Conservation (phyloP, 768 basidiomycete species). For the Lactarius pseudohatsudake region DNA sequence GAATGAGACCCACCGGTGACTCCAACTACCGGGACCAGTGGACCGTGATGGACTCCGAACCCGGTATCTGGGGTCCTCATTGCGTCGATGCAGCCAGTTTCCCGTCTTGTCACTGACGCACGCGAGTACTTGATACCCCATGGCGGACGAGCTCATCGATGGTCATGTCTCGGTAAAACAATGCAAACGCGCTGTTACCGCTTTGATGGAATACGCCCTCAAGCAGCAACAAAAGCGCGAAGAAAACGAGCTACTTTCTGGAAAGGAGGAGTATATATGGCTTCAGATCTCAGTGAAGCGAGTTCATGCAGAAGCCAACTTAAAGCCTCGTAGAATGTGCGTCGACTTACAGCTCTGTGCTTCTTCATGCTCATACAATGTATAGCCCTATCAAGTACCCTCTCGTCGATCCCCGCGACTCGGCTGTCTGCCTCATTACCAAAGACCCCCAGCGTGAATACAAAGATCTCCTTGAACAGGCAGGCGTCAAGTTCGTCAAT, state of each 20-base stretch:
- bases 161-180: conserved; percentile 68
- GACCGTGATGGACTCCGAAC: not conserved
- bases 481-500: conserved; percentile 85
- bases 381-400: conserved; percentile 74
- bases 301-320: conserved; percentile 67
- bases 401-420: conserved; percentile 78
- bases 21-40: not conserved
- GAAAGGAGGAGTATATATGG: conserved; percentile 86
- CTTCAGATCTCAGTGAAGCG: conserved; percentile 84
- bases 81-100: not conserved
- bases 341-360: conserved; percentile 34
- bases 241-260: conserved; percentile 71
- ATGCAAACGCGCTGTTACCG: conserved; percentile 73
- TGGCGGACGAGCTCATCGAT: conserved; percentile 55
- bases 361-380: conserved; percentile 6
- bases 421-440: conserved; percentile 84
- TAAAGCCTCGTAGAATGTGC: conserved; percentile 86
- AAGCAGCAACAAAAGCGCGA: conserved; percentile 64
- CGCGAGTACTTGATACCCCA: not conserved
- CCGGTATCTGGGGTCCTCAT: conserved; percentile 15
- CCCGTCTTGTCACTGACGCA: not conserved
- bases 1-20: not conserved
- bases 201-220: conserved; percentile 69
- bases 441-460: conserved; percentile 96
- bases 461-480: conserved; percentile 82